phyloP scores from a whole-genome alignment of 1,284 basidiomycete genomes.

The Flammula alnicola region DNA sequence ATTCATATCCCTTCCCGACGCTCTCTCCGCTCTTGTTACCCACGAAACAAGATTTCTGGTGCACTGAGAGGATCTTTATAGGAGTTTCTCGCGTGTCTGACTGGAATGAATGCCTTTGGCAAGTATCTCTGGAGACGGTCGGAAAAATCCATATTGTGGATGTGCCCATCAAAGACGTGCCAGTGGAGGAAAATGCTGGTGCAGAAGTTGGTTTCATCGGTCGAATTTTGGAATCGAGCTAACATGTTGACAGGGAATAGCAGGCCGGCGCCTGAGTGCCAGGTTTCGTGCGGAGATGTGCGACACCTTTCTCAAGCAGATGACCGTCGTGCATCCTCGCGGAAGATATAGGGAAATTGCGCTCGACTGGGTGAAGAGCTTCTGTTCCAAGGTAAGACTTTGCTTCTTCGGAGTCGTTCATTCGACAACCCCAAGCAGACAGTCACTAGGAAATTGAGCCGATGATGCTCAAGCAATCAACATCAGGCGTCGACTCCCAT shows the following conservation, averaged over 20 bases:
- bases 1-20: constrained; percentile 31
- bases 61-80: constrained; percentile 61
- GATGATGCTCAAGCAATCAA: constrained; percentile 13
- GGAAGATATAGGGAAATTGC: constrained; percentile 18
- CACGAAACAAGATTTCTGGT: constrained; percentile 61
- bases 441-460: constrained; percentile 23
- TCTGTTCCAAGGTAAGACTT: constrained; percentile 43
- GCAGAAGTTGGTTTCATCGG: constrained; percentile 10
- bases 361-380: constrained; percentile 39
- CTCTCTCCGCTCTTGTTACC: constrained; percentile 51
- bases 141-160: constrained; percentile 40
- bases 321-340: constrained; percentile 43
- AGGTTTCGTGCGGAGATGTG: constrained; percentile 61
- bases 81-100: constrained; percentile 50
- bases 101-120: constrained; percentile 75
- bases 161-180: constrained; percentile 14
- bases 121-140: constrained; percentile 59
- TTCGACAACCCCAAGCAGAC: constrained; percentile 18
- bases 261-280: constrained; percentile 46
- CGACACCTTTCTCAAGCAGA: constrained; percentile 44
- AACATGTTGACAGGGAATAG: constrained; percentile 36
- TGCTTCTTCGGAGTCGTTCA: neutral
- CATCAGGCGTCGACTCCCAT: constrained; percentile 30
- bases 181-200: constrained; percentile 1
- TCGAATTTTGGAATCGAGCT: neutral